A percentile compares a stretch with the other conserved stretches of the same genome.
phyloP scores from a whole-genome alignment of 768 basidiomycete genomes.

The Leccinum subtestaceum region DNA sequence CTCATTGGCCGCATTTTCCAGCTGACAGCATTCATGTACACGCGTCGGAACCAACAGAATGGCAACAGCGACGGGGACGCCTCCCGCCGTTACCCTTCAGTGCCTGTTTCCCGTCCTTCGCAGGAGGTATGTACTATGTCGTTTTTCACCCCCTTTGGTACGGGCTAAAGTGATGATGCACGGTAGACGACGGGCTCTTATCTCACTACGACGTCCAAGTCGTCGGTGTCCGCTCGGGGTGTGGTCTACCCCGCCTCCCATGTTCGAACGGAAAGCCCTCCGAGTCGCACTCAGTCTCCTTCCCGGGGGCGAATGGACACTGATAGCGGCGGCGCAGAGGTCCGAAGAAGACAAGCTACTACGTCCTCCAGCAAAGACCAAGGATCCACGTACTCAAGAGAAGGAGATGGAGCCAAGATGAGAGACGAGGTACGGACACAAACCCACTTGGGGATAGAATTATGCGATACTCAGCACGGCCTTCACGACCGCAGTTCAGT shows the following conservation, averaged over 20 bases:
- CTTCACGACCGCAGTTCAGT: background rate
- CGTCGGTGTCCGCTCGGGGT: background rate
- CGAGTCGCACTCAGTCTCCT: background rate
- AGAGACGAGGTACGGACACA: conserved; percentile 7
- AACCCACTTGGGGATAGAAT: too few species aligned
- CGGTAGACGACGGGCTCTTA: conserved; percentile 5
- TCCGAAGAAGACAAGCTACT: background rate
- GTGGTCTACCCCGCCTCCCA: background rate
- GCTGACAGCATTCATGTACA: conserved; percentile 9
- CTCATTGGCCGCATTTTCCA: conserved; percentile 10
- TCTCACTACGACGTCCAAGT: background rate
- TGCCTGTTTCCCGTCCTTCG: background rate
- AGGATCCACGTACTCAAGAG: background rate
- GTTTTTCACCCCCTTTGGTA: background rate
- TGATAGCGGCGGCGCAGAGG: background rate
- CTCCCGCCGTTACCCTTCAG: background rate
- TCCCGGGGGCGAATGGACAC: background rate
- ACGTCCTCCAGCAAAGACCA: background rate
- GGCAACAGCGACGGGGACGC: background rate
- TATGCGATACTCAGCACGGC: background rate
- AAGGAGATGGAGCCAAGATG: background rate
- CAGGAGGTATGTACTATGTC: conserved; percentile 11
- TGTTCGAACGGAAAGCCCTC: background rate
- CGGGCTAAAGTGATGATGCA: background rate
- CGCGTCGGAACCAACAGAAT: background rate